These are phyloP conservation scores for Peniophora sp. DNA, from an alignment of 1,284 basidiomycete species.

Conservation along the genomic window DNA sequence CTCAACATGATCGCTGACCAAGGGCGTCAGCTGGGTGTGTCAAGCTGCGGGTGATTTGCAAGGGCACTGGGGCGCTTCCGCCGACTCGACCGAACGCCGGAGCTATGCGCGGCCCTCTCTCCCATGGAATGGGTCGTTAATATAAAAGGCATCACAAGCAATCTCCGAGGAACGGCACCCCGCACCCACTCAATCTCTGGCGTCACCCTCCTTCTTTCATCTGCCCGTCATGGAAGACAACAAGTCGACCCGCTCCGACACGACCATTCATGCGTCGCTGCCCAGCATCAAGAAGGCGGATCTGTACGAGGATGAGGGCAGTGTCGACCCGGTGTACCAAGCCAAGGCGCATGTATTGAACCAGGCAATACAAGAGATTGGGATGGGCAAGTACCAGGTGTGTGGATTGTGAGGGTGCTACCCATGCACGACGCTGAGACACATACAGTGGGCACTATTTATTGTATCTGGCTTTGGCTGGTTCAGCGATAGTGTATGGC, in stretches of 20 bases:
- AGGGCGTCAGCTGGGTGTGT: no score
- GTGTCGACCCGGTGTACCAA: slow-evolving; percentile 45
- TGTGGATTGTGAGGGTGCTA: slow-evolving; percentile 6
- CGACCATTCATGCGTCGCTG: not conserved
- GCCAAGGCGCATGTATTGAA: slow-evolving; percentile 53
- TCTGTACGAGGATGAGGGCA: slow-evolving; percentile 34
- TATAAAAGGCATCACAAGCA: no score
- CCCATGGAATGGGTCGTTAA: no score
- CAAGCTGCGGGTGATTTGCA: no score
- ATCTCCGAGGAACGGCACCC: no score
- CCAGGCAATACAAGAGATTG: slow-evolving; percentile 50
- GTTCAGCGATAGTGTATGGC: slow-evolving; percentile 27
- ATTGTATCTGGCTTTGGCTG: slow-evolving; percentile 61
- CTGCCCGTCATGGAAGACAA: not conserved
- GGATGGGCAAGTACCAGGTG: slow-evolving; percentile 66
- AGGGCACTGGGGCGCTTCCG: no score
- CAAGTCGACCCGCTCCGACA: not conserved
- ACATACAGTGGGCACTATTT: slow-evolving; percentile 45
- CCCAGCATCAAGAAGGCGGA: slow-evolving; percentile 8
- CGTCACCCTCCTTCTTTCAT: no score
- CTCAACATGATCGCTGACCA: no score
- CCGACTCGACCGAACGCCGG: no score
- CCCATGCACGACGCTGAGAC: not conserved
- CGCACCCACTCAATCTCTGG: no score
- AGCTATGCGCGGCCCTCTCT: no score